These are phyloP conservation scores for Chrysochromulina parva DNA, from an alignment of 78 protist species.

Conservation along the genomic window DNA sequence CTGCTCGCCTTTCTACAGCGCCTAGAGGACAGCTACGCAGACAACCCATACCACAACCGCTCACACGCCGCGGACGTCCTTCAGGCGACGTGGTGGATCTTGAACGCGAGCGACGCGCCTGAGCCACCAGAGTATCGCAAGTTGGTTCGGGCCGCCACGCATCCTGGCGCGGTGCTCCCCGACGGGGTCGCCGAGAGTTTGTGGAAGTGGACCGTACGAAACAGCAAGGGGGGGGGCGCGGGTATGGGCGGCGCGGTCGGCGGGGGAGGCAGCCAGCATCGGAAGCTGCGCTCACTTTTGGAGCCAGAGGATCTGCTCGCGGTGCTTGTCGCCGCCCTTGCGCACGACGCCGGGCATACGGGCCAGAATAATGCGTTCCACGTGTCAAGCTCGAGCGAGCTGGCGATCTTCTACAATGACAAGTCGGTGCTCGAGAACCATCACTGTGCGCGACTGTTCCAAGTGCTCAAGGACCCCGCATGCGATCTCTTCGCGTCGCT, in stretches of 20 bases:
- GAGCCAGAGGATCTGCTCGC: not conserved
- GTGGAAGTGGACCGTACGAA: no score
- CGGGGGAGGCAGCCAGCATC: no score
- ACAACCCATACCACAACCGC: conserved; percentile 26
- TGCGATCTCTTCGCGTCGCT: not conserved
- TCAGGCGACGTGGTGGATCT: not conserved
- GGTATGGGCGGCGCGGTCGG: no score
- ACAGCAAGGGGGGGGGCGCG: no score
- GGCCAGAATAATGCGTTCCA: conserved; percentile 33
- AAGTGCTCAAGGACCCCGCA: not conserved
- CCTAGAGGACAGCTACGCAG: not conserved
- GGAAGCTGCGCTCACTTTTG: not conserved
- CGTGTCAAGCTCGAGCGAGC: not conserved
- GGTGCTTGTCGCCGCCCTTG: not conserved
- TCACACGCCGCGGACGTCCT: conserved; percentile 21
- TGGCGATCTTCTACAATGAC: conserved; percentile 40
- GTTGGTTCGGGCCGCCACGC: no score
- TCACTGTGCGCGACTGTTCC: conserved; percentile 10
- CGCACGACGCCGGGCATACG: conserved; percentile 44
- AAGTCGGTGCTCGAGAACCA: conserved; percentile 43
- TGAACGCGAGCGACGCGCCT: not conserved
- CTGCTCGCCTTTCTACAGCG: no score
- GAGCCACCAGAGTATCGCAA: no score
- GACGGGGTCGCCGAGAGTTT: no score
- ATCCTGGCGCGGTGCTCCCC: no score